phyloP scores from a whole-genome alignment of 2,329 filamentous ascomycete species.

The Sclerotinia borealis region DNA sequence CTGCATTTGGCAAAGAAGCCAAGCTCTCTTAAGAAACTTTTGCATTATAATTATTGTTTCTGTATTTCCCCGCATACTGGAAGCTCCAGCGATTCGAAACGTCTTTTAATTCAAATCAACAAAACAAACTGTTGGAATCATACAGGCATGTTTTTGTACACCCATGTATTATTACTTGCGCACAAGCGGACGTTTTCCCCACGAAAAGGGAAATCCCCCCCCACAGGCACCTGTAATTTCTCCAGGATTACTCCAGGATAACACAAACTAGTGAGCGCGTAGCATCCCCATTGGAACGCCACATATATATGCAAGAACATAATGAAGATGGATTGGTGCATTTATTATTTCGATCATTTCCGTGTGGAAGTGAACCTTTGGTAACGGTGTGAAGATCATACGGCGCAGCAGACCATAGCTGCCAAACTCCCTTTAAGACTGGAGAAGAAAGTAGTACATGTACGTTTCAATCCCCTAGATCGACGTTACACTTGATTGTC shows the following conservation, averaged over 20 bases:
- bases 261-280: not conserved
- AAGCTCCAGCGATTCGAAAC: not conserved
- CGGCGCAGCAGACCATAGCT: not conserved
- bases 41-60: not conserved
- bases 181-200: conserved; percentile 1
- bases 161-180: not conserved
- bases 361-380: not conserved
- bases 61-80: not conserved
- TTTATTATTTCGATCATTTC: conserved; percentile 6
- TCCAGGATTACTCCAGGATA: conserved; percentile 6
- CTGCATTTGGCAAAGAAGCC: not conserved
- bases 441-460: not conserved
- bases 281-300: not conserved
- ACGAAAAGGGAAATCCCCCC: not conserved
- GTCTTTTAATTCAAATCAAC: not conserved
- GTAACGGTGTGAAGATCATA: not conserved
- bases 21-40: not conserved
- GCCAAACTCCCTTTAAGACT: not conserved
- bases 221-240: not conserved
- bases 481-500: not conserved
- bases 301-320: not conserved
- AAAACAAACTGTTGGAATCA: not conserved
- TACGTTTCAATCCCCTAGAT: not conserved
- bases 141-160: not conserved
- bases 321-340: conserved; percentile 2